Base-by-base conservation (phyloP, 73 alveolate genomes). In the Blepharisma japonicum region DNA sequence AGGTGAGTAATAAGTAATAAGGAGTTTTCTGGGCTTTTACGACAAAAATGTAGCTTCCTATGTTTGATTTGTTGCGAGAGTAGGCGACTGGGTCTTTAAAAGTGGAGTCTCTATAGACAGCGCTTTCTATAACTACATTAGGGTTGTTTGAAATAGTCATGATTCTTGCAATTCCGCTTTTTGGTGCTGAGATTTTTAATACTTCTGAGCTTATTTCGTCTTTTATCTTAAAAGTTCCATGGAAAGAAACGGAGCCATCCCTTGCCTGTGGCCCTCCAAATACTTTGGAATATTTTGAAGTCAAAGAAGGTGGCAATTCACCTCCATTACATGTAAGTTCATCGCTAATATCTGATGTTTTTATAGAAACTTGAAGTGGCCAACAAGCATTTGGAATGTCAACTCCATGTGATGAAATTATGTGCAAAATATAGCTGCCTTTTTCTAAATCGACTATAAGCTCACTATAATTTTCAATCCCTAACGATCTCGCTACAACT, bases 251-350 rank as follows among this genome's bases (percentile, higher is more conserved):
- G 47, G 49, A 8, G 23, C 74, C 74, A 25, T 20, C 39, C 2
- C 47, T 61, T 8, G 14, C 49, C 48, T 61, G 74, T 18, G 74
- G 74, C 2, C 74, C 74, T 20, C 74, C 74, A 25, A 14, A 61
- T 1, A 39, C 50, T 20, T 20, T 25, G 0, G 74, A 14, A 20
- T 61, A 4, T 61, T 61, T 14, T n/a, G 39, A n/a, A 8, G 47
- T 61, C 23, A 61, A 61, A n/a, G 49, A 18, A 18, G 38, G 47
- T 20, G 74, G 74, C 23, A 61, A 25, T n/a, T 14, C 18, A 2
- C 74, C 74, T 18, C 74, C 74, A 18, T 20, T 39, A 5, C 74
- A 61, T 20, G 74, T 18, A 39, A 9, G 18, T 61, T 61, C 50
- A 1, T n/a, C 18, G 4, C 47, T 25, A 32, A 32, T 32, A 32